Evolutionary conservation across 805 yeast species (phyloP), one percentile per base, ranked within the genome.

Genomic region (Zygoascus ofunaensis): DNA sequence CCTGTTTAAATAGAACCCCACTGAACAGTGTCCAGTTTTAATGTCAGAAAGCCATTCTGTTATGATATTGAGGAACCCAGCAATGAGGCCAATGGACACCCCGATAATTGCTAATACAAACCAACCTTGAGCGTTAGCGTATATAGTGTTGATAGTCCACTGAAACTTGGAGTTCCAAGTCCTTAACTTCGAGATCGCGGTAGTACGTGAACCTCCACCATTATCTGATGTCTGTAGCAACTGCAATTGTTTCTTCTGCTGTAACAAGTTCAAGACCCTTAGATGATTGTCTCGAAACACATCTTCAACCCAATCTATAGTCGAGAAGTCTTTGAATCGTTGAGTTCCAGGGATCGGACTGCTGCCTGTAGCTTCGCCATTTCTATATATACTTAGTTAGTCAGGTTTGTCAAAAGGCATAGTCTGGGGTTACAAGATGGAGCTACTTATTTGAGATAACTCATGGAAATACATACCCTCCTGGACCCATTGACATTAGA

Each of bases 31-130:
- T 0, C 98, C 98, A 1, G 75, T 65, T 49, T 87, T 77, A 49
- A 87, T 62, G 55, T 81, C 81, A 2, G 87, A 82, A n/a, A 92
- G 64, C 75, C 89, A 87, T 42, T 86, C 90, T 0, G 97, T 87
- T 15, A 87, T 71, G 15, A 90, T 75, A 55, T 85, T 87, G 43
- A 92, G 65, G 15, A 74, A 69, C 0, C 87, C 95, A 0, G 98
- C 97, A 33, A 87, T 80, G 1, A 75, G 55, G 3, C 99, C 99
- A 43, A 89, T 82, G 2, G 72, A 50, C 1, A 80, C 58, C 0
- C 97, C 99, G 47, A 87, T 84, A 1, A 72, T 53, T 0, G 89
- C 81, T 30, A 92, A 65, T 0, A 83, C 81, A 1, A 87, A 55
- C 83, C 97, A 87, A 45, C 76, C 75, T 53, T 75, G 79, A 2